Conservation (phyloP, 441 rosid genomes). For the Manihot esculenta region DNA sequence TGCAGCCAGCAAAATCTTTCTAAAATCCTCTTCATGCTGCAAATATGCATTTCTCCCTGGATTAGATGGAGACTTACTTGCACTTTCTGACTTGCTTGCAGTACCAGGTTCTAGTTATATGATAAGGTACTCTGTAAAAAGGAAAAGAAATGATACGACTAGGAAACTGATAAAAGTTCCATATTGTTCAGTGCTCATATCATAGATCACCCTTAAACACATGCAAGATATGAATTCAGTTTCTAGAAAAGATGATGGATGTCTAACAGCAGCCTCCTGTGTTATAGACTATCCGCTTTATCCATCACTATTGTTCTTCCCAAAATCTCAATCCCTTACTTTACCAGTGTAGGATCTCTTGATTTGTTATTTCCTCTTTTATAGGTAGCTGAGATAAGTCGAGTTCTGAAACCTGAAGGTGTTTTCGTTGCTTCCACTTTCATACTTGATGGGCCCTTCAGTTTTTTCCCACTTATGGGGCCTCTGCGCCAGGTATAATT, state of each 20-base stretch:
- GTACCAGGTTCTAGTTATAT: background rate
- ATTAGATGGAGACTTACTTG: background rate
- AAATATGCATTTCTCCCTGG: background rate
- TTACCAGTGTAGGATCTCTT: background rate
- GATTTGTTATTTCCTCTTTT: conserved; percentile 18
- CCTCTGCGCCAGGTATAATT: conserved; percentile 49
- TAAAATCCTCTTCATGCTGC: background rate
- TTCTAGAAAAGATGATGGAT: background rate
- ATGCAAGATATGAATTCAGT: background rate
- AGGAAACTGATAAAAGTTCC: background rate
- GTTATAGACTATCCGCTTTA: background rate
- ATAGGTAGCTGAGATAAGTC: conserved; percentile 82
- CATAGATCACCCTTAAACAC: background rate
- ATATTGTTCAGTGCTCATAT: background rate
- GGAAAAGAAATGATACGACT: background rate
- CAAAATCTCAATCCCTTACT: background rate
- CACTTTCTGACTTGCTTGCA: too few species aligned
- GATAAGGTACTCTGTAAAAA: background rate
- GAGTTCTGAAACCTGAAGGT: conserved; percentile 84
- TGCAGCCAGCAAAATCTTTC: background rate
- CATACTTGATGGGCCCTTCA: conserved; percentile 60
- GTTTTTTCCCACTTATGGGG: conserved; percentile 47
- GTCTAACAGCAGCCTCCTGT: background rate
- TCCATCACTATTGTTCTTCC: background rate
- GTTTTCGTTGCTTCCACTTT: conserved; percentile 72